Evolutionary conservation across 345 rosid species (phyloP), one percentile per base, ranked within the genome.

Genomic region (Euphorbia pulcherrima): DNA sequence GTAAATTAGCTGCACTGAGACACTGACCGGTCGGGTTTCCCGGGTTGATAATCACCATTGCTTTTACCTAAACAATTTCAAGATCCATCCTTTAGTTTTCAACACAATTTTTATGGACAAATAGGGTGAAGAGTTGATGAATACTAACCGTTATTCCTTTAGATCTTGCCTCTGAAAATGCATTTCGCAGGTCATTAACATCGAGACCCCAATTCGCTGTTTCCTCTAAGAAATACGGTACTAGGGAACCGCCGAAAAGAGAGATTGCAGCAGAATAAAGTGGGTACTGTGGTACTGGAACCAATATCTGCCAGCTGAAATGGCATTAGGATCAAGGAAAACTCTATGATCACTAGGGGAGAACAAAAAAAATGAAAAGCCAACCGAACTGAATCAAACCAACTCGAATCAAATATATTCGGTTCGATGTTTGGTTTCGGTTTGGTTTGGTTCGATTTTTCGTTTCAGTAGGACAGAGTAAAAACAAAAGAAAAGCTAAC

Each of bases 21-120:
- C 99, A 94, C 78, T 87, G 92, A n/a, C 99, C 99, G 33, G 99
- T 94, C 46, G 99, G 99, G 79, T 94, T 94, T n/a, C 97, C 99
- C 3, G 99, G 99, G 84, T 94, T 94, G 61, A 94, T 94, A 70
- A 94, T 91, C 69, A 94, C 99, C 99, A 94, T 91, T 44, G 99
- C 99, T 81, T 86, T 84, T 57, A 89, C 90, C 99, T 94, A 86
- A 44, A 60, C 68, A 80, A 14, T n/a, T n/a, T n/a, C n/a, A n/a
- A n/a, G n/a, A n/a, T n/a, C n/a, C n/a, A n/a, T n/a, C n/a, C n/a
- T n/a, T n/a, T n/a, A n/a, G n/a, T n/a, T n/a, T n/a, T n/a, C n/a
- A n/a, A n/a, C n/a, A n/a, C n/a, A n/a, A n/a, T n/a, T n/a, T n/a
- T n/a, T n/a, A n/a, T n/a, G n/a, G n/a, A n/a, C n/a, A n/a, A n/a